Conservation (phyloP, 306 rosid genomes). For the Herpetospermum pedunculosum region DNA sequence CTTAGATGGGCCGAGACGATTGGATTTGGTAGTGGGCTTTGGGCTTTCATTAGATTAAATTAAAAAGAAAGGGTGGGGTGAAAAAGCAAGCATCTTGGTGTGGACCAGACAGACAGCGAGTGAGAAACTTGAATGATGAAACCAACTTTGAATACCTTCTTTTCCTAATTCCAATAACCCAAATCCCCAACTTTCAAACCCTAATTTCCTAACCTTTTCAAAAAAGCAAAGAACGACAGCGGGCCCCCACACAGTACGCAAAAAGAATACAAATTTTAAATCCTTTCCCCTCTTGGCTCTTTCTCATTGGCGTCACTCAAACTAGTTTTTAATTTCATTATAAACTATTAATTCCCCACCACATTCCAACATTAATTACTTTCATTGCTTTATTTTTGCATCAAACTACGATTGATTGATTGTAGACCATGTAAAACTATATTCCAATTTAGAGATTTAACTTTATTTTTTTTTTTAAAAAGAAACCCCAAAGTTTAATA, state of each 20-base stretch:
- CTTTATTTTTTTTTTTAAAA: too few relatives aligned
- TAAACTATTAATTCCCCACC: too few relatives aligned
- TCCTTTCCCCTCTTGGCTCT: constrained; percentile 20
- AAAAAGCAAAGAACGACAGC: constrained; percentile 46
- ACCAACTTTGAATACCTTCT: constrained; percentile 41
- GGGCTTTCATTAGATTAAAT: too few relatives aligned
- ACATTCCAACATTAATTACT: too few relatives aligned
- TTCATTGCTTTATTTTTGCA: too few relatives aligned
- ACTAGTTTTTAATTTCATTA: too few relatives aligned
- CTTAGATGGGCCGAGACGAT: too few relatives aligned
- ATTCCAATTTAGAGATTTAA: neutral
- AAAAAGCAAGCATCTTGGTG: constrained; percentile 8
- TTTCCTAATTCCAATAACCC: constrained; percentile 68
- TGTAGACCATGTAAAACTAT: neutral
- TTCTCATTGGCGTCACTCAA: constrained; percentile 14
- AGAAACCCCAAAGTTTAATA: too few relatives aligned
- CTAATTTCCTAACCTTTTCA: constrained; percentile 47
- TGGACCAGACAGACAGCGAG: neutral
- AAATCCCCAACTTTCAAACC: constrained; percentile 48
- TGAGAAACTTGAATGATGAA: constrained; percentile 35
- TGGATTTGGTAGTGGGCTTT: too few relatives aligned
- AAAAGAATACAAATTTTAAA: constrained; percentile 10
- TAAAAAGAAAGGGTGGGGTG: too few relatives aligned
- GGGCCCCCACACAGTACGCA: constrained; percentile 10
- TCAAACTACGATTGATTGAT: too few relatives aligned